A percentile compares a stretch with the other conserved stretches of the same genome.
Evolutionary conservation across 495 filamentous ascomycete species (phyloP).

Genomic region (Tuber umbilicatum): DNA sequence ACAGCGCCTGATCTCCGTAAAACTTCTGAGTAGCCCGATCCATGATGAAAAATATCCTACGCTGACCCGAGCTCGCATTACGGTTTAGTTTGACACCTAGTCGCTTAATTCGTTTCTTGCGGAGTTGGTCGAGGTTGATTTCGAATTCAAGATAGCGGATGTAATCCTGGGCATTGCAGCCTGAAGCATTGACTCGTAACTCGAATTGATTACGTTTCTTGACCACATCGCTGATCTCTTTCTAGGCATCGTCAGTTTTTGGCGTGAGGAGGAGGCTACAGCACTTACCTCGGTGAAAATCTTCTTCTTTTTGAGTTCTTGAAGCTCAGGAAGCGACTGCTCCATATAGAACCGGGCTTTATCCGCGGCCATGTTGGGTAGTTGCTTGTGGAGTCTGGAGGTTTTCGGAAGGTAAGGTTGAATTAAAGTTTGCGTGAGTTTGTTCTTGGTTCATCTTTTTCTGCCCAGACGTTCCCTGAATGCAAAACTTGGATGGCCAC

Average conservation of each 20-base stretch:
- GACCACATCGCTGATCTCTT: constrained; percentile 80
- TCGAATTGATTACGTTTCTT: constrained; percentile 89
- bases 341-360: constrained; percentile 94
- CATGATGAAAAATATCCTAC: constrained; percentile 78
- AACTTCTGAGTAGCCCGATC: constrained; percentile 83
- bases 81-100: constrained; percentile 57
- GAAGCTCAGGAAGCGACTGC: constrained; percentile 80
- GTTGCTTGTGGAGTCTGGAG: neutral
- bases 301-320: constrained; percentile 77
- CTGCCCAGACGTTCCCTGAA: neutral
- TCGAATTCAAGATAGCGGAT: constrained; percentile 84
- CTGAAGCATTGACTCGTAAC: constrained; percentile 76
- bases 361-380: constrained; percentile 47
- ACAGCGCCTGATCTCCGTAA: constrained; percentile 72
- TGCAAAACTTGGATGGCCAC: neutral
- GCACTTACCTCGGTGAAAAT: constrained; percentile 67
- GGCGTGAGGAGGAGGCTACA: neutral
- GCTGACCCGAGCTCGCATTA: constrained; percentile 54
- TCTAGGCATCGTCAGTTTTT: constrained; percentile 45
- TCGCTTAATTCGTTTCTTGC: constrained; percentile 71
- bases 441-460: neutral
- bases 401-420: neutral
- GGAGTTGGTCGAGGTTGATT: constrained; percentile 76
- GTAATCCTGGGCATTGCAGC: constrained; percentile 67
- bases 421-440: neutral